These are phyloP conservation scores for Phytophthora multivora DNA, from an alignment of 352 stramenopile genomes.

Conservation along the genomic window DNA sequence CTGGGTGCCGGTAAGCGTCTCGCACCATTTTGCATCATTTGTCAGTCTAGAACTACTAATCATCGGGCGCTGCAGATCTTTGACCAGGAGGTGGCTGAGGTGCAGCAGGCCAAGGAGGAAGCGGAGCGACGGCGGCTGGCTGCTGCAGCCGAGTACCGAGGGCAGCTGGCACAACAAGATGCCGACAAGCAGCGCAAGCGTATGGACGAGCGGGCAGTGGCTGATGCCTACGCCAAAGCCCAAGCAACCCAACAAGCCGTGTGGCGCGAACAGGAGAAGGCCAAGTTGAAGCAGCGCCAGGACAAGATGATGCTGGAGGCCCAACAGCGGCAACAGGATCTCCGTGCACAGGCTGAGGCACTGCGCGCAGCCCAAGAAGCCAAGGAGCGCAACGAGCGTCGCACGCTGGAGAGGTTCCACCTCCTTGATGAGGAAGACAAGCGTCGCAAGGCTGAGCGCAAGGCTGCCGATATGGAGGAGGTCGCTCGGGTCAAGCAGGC, in stretches of 20 bases:
- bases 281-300: conserved; percentile 36
- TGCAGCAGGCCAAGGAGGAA: conserved; percentile 58
- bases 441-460: conserved; percentile 48
- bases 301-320: conserved; percentile 42
- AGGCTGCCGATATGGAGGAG: conserved; percentile 48
- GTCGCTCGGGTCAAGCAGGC: conserved; percentile 53
- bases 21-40: background rate
- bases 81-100: conserved; percentile 59
- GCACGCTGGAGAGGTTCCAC: conserved; percentile 44
- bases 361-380: conserved; percentile 40
- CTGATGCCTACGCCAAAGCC: conserved; percentile 42
- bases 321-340: conserved; percentile 48
- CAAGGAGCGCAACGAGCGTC: conserved; percentile 51
- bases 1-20: conserved; percentile 50
- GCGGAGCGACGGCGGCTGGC: conserved; percentile 44
- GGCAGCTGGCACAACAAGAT: conserved; percentile 53
- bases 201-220: conserved; percentile 31
- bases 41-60: background rate
- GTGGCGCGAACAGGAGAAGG: conserved; percentile 50
- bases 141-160: conserved; percentile 43
- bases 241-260: conserved; percentile 44
- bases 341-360: conserved; percentile 43
- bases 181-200: conserved; percentile 36
- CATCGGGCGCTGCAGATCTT: conserved; percentile 46
- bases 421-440: conserved; percentile 54